Evolutionary conservation across 73 alveolate species (phyloP), one percentile per base, ranked within the genome.

Genomic region (Symbiodinium pilosum): DNA sequence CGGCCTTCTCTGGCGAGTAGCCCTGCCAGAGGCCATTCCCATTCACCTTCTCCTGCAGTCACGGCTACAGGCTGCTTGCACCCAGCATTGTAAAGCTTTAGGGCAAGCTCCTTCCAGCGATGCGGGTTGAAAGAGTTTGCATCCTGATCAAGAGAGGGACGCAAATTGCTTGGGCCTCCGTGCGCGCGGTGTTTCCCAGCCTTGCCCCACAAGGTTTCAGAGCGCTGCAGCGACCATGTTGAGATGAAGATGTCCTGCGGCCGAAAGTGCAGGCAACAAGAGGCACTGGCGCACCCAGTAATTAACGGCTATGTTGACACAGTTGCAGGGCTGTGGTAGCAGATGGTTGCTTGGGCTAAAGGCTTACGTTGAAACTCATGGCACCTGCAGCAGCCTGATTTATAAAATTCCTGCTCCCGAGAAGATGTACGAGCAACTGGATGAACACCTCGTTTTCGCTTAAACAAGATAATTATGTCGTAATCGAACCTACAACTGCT

Each of bases 171-270:
- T 24, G 73, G 34, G 5, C 4, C 2, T 54, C 26, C 34, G 2
- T 54, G n/a, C n/a, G n/a, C n/a, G n/a, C n/a, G n/a, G n/a, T n/a
- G n/a, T n/a, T n/a, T n/a, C n/a, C 26, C 85, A 8, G 18, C 98
- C 98, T 93, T 86, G 75, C 98, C 98, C 98, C 98, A 93, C 56
- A 93, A 73, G 1, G 91, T 81, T 84, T 36, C 36, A 20, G 98
- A 93, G 92, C 98, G 98, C 32, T 93, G 98, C 32, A 93, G 83
- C 36, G 98, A 93, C 98, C 98, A 93, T 2, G 98, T 93, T n/a
- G 98, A 93, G 73, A 93, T 93, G 88, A 93, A 93, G 71, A 93
- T 93, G 84, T 93, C 98, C 98, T 93, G 98, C 26, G 73, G 26
- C 73, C 7, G 73, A 54, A n/a, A n/a, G n/a, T n/a, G n/a, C n/a